These are phyloP conservation scores for Podila minutissima DNA, from an alignment of 192 early-diverging fungal species.

Conservation along the genomic window DNA sequence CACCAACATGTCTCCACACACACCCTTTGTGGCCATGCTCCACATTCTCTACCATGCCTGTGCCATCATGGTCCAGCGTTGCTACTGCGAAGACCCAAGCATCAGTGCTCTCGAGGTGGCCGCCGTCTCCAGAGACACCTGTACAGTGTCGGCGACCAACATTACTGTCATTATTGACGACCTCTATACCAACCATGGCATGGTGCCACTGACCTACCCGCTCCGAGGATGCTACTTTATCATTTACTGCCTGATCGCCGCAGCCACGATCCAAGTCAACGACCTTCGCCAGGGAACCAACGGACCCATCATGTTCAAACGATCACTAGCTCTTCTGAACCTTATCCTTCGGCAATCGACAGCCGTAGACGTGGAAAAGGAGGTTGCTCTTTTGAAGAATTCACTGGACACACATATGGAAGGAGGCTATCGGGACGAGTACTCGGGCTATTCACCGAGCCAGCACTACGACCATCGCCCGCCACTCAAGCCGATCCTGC, in stretches of 20 bases:
- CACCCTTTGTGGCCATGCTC: slow-evolving; percentile 58
- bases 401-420: slow-evolving; percentile 31
- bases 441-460: not conserved
- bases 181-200: slow-evolving; percentile 50
- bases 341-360: slow-evolving; percentile 35
- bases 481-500: slow-evolving; percentile 32
- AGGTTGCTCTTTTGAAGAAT: slow-evolving; percentile 29
- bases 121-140: slow-evolving; percentile 32
- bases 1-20: slow-evolving; percentile 30
- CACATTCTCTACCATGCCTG: slow-evolving; percentile 62
- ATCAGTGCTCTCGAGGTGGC: slow-evolving; percentile 50
- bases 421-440: not conserved
- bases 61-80: slow-evolving; percentile 58
- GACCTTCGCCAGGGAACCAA: slow-evolving; percentile 30
- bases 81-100: slow-evolving; percentile 54
- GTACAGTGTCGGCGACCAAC: slow-evolving; percentile 55
- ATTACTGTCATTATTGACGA: slow-evolving; percentile 57
- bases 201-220: slow-evolving; percentile 53
- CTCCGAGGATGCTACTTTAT: slow-evolving; percentile 59
- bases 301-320: slow-evolving; percentile 39
- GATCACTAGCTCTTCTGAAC: slow-evolving; percentile 18
- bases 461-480: slow-evolving; percentile 22
- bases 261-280: slow-evolving; percentile 56
- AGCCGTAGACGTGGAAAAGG: slow-evolving; percentile 24
- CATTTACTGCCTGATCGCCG: slow-evolving; percentile 57